Evolutionary conservation across 805 yeast genomes (phyloP).

Genomic region (Myxozyma geophila): DNA sequence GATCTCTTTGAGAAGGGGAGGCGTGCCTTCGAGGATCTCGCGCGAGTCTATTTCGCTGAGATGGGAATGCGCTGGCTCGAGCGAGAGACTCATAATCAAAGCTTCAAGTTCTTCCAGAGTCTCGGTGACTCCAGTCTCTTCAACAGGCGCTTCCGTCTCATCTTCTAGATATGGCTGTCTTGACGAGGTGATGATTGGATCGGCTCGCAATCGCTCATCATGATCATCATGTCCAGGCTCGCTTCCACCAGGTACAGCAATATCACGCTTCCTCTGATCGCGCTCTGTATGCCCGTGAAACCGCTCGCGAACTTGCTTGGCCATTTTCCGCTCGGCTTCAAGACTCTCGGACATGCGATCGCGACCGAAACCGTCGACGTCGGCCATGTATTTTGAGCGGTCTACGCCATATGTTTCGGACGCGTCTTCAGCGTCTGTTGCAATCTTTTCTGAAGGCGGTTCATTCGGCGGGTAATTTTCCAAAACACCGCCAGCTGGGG

Average conservation of each 20-base stretch:
- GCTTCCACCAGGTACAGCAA: constrained; percentile 25
- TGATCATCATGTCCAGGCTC: not conserved
- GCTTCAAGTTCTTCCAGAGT: constrained; percentile 3
- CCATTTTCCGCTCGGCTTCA: constrained; percentile 28
- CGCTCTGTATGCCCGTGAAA: not conserved
- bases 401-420: not conserved
- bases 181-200: not conserved
- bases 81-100: constrained; percentile 13
- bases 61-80: constrained; percentile 26
- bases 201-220: not conserved
- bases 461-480: constrained; percentile 3
- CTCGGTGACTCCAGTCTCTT: not conserved
- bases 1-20: constrained; percentile 53
- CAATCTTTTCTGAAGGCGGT: not conserved
- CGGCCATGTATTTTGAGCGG: constrained; percentile 13
- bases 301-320: constrained; percentile 9
- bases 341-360: constrained; percentile 28
- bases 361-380: constrained; percentile 27
- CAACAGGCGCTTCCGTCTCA: not conserved
- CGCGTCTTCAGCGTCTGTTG: not conserved
- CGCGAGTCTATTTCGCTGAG: constrained; percentile 35
- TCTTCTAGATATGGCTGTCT: constrained; percentile 14
- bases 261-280: constrained; percentile 13
- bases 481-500: not conserved
- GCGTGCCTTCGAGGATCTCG: constrained; percentile 56